Evolutionary conservation across 805 yeast genomes (phyloP), one percentile per base, ranked within the genome.

Genomic region (Candida khao-thaluensis): DNA sequence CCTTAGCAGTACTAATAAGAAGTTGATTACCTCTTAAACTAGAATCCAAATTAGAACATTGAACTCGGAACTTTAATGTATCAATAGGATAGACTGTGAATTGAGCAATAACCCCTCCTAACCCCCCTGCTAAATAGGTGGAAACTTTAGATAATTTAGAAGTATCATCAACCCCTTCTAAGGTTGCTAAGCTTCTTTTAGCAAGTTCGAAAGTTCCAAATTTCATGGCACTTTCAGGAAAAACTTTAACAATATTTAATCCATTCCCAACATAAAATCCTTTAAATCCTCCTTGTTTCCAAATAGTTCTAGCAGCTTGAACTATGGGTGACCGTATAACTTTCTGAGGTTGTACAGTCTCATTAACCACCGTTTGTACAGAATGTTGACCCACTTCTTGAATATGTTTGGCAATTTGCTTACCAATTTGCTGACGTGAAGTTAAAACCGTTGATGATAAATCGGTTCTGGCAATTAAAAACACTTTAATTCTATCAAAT

Each of bases 201-300:
- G 90, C 82, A 4, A 88, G 76, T 59, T 91, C 99, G 59, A 93
- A 91, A 3, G 95, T 81, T 3, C 99, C 98, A 62, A 93, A 91
- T 57, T 93, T 93, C 78, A 91, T 91, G 1, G 98, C 97, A 25
- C 95, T 84, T 59, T 91, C 99, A 0, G 99, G 99, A 56, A 93
- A 87, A 15, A 91, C 96, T 58, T 91, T 91, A 40, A 90, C 53
- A n/a, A 85, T 87, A 58, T 93, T 93, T 33, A 91, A 69, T 1
- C 97, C 98, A 64, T 91, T 91, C 5, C 97, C 99, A 11, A 90
- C 95, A 59, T 93, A 93, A 56, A 93, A 93, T 0, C 93, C 82
- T 40, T 76, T 74, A 3, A 89, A 40, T 0, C 99, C 99, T 18
- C 96, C 97, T 61, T 85, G 93, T 51, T 76, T 77, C 74, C 90